phyloP scores from a whole-genome alignment of 1,139 yeast genomes.

The Lodderomyces metapsilosis region DNA sequence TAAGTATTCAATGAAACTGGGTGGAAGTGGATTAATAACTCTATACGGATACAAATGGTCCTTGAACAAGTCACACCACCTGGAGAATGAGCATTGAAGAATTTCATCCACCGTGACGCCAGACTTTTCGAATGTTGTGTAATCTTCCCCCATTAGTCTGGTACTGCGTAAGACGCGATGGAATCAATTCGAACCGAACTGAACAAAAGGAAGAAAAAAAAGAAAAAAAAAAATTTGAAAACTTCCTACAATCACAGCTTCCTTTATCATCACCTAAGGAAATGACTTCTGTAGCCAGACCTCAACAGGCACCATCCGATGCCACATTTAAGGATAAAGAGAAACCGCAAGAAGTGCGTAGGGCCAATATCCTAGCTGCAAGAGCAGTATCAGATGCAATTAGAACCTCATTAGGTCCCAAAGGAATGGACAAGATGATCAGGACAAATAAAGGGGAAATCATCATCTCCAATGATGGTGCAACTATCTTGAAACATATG shows the following conservation, averaged over 20 bases:
- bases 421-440: conserved; percentile 99
- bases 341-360: conserved; percentile 96
- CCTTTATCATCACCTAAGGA: neutral
- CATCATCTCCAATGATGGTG: conserved; percentile 96
- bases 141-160: conserved; percentile 12
- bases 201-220: neutral
- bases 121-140: conserved; percentile 32
- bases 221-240: neutral
- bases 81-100: conserved; percentile 65
- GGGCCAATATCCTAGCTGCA: conserved; percentile 90
- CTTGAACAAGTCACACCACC: conserved; percentile 65
- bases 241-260: neutral
- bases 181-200: neutral
- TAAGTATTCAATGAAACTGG: conserved; percentile 65
- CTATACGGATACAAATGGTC: conserved; percentile 50
- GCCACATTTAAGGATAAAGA: conserved; percentile 92
- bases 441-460: conserved; percentile 90
- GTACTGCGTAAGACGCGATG: neutral
- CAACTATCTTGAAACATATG: conserved; percentile 94
- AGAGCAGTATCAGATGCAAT: conserved; percentile 98
- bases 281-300: conserved; percentile 19
- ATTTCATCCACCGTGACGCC: conserved; percentile 50
- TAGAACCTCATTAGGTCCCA: conserved; percentile 95
- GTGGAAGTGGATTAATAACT: conserved; percentile 65
- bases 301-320: conserved; percentile 58